Base-by-base conservation (phyloP, 352 stramenopile species). In the Phytopythium oedochilum region DNA sequence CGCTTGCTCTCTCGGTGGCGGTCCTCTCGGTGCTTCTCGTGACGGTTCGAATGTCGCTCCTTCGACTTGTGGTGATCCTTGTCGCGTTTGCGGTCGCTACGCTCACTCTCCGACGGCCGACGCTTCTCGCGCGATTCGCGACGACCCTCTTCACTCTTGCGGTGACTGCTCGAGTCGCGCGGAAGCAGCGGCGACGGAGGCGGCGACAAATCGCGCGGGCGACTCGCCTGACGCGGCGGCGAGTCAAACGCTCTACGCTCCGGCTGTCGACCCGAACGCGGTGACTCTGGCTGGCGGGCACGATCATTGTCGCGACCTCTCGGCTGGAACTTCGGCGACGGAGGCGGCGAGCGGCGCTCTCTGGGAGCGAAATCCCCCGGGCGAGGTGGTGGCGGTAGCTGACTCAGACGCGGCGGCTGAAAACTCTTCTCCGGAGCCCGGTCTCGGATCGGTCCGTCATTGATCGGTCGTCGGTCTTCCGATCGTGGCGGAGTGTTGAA, bases 11-110 rank as follows among this genome's bases (percentile, higher is more conserved):
- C 63, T 25, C 39, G 52, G 2, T 73, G 64, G 53, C 59, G 60
- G 26, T 78, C 68, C 26, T 55, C 65, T 20, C 59, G 63, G 44
- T 55, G 48, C 39, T 78, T 83, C 9, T 74, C 71, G 23, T 81
- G 65, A n/a, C 58, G 59, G 46, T 61, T 74, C 22, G 42, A 31
- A 8, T 42, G 29, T 44, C 34, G 56, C 7, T 64, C 66, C 23
- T 47, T 57, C 9, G 53, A 46, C 20, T 59, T 64, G 53, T 70
- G 62, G 47, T 69, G 55, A 8, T 78, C 59, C 23, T 31, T 48
- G 28, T 74, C 60, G 36, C 64, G 64, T 43, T 55, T 64, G 11
- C 60, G 48, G 32, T 62, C 34, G 23, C 38, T 58, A 23, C 57
- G 38, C 6, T 55, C 52, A 28, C n/a, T 54, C 15, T 39, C 42